Conservation (phyloP, 257 asterid genomes). For the Asclepias syriaca region DNA sequence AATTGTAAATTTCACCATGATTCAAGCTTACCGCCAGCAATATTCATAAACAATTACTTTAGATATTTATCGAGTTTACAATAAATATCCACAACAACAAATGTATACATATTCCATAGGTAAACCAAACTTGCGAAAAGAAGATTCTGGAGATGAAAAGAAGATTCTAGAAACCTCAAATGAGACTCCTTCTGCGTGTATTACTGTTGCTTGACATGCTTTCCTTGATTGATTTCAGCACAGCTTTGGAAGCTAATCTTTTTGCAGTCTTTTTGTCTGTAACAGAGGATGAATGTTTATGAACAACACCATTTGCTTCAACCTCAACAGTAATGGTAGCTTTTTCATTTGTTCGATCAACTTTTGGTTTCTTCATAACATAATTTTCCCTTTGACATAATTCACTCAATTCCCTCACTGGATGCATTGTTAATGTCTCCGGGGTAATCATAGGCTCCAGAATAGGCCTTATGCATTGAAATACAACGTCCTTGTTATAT, state of each 20-base stretch:
- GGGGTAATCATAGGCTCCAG: conserved; percentile 77
- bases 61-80: too few relatives aligned
- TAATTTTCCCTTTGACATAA: conserved; percentile 50
- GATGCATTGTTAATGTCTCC: conserved; percentile 58
- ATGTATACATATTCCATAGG: too few relatives aligned
- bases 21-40: too few relatives aligned
- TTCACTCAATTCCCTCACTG: conserved; percentile 52
- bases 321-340: conserved; percentile 43
- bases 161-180: not conserved
- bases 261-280: conserved; percentile 35
- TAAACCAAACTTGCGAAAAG: too few relatives aligned
- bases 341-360: conserved; percentile 23
- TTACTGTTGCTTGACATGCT: not conserved
- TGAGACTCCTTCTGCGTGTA: not conserved
- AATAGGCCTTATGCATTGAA: conserved; percentile 56
- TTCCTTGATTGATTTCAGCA: conserved; percentile 38
- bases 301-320: conserved; percentile 45
- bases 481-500: conserved; percentile 42
- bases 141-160: not conserved
- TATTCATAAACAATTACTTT: too few relatives aligned
- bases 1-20: too few relatives aligned
- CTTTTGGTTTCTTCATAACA: conserved; percentile 16
- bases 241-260: conserved; percentile 45
- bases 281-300: conserved; percentile 26
- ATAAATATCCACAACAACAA: too few relatives aligned